Base-by-base conservation (phyloP, 2,329 filamentous ascomycete species). In the Geosmithia morbida region DNA sequence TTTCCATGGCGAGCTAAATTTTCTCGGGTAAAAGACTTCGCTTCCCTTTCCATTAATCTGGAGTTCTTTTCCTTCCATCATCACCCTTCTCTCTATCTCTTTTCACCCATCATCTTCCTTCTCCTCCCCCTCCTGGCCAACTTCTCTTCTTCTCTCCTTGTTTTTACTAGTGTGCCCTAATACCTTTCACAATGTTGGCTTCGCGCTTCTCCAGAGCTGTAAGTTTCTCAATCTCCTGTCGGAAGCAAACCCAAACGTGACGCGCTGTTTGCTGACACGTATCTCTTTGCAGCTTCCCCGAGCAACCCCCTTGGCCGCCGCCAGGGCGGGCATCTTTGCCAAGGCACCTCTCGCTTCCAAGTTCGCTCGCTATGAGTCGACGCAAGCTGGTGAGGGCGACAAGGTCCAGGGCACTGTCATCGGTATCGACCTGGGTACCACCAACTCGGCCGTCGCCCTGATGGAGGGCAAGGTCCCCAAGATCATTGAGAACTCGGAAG, bases 401-500 rank as follows among this genome's bases (percentile, higher is more conserved):
- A 96, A 96, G 80, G 87, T 97, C 51, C 87, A 90, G 73, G 92
- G 92, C 63, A 72, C 86, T 61, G 90, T 97, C 67, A 96, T 97
- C 62, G 92, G 92, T 83, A 96, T 97, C 66, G 90, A 97, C 77
- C 72, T 97, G 62, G 90, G 90, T 64, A 97, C 90, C 64, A 97
- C 90, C 60, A 97, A 97, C 80, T 96, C 90, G 51, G 90, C 90
- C 49, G 90, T 97, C 52, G 90, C 89, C 61, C 75, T 97, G 55
- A 95, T 97, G 89, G 90, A 97, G 77, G 92, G 90, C 70, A 94
- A 94, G 76, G 70, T 77, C 49, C 87, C 90, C 59, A 87, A 83
- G 70, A 97, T 97, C 66, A 97, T 97, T 66, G 90, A 96, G 72
- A 97, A 97, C 79, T 75, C 89, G 26, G 90, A 97, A 76, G 89